Evolutionary conservation across 2,329 filamentous ascomycete genomes (phyloP), one percentile per base, ranked within the genome.

Genomic region (Alternaria panax): DNA sequence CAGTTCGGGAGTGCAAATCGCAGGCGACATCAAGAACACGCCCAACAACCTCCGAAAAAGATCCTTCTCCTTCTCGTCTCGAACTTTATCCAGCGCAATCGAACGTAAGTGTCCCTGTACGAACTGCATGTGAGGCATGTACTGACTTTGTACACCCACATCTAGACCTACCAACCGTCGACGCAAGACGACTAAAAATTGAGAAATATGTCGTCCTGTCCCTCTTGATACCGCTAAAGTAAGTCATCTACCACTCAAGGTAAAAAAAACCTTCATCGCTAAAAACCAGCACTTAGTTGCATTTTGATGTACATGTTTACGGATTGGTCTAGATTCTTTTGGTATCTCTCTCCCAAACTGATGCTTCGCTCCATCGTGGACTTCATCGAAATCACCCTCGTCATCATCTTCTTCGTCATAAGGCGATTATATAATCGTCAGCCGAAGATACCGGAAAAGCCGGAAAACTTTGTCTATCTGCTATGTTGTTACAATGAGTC

Each of bases 401-500:
- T 54, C 7, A 24, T 58, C 12, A 16, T 48, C 34, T 53, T 46
- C 42, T 46, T 47, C 20, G 11, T 46, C 5, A 3, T 30, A 16
- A 36, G 36, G n/a, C 12, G 34, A n/a, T 28, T 47, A 5, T 22
- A 40, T 9, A 42, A 27, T 9, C 20, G 8, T 14, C 22, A 18
- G 0, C 27, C 42, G 24, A 54, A 18, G 22, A 41, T 48, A 9
- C 42, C 55, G 12, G 25, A 20, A 5, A 47, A 9, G 25, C 32
- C 36, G 12, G 55, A 58, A 32, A 58, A 22, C 27, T 42, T 58
- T 8, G 34, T 54, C 5, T 58, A 58, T 34, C 22, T 58, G 8
- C 25, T 58, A 0, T 58, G 42, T 40, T 58, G 50, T 27, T 58
- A 58, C 9, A 58, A 58, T 8, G 55, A 58, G 34, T 47, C 55